phyloP scores from a whole-genome alignment of 306 rosid genomes.

The Abrus precatorius region DNA sequence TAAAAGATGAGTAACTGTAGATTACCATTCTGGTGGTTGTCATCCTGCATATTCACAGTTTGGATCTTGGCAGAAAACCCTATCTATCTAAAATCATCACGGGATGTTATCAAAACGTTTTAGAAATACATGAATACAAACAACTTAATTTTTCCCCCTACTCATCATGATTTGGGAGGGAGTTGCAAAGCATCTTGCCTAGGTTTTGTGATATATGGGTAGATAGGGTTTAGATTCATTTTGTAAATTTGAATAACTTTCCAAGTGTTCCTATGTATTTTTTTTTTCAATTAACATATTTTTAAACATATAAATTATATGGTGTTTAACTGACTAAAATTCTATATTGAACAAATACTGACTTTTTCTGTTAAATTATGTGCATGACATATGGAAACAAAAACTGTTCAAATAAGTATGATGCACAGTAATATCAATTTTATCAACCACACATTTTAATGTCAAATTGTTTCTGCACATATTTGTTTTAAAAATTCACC shows the following conservation, averaged over 20 bases:
- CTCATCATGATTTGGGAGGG: background rate
- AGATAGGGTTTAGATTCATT: constrained; percentile 3
- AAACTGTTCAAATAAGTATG: background rate
- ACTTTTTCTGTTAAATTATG: background rate
- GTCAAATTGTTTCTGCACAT: background rate
- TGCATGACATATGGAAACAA: background rate
- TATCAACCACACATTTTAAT: background rate
- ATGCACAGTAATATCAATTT: background rate
- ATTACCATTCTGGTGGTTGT: constrained; percentile 9
- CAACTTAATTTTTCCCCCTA: background rate
- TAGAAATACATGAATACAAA: constrained; percentile 12
- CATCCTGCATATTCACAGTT: constrained; percentile 18
- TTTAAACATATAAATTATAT: background rate
- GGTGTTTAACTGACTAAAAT: constrained; percentile 22
- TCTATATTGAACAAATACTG: background rate
- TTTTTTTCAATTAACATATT: background rate
- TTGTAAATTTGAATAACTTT: background rate
- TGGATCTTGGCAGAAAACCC: background rate
- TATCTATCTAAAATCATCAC: background rate
- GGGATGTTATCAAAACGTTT: background rate
- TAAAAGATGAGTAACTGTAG: constrained; percentile 15
- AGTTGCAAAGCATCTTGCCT: background rate
- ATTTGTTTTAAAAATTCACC: background rate
- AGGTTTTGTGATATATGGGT: background rate
- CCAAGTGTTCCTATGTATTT: background rate